Evolutionary conservation across 495 filamentous ascomycete genomes (phyloP).

Genomic region (Xylaria sp.): DNA sequence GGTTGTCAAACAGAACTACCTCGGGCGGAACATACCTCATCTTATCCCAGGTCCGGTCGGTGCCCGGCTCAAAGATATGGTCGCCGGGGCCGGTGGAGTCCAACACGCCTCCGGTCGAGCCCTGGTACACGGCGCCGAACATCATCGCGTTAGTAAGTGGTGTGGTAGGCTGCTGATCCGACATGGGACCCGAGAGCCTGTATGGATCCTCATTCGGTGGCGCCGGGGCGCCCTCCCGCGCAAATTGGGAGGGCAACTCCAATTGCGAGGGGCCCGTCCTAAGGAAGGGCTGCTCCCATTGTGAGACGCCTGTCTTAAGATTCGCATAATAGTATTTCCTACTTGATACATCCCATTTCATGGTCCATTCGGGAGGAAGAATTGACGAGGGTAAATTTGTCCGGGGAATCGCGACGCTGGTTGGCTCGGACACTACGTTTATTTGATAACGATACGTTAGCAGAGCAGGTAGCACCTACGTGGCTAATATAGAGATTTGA

Average conservation of each 20-base stretch:
- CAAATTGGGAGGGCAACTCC: slow-evolving; percentile 71
- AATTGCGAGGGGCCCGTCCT: slow-evolving; percentile 73
- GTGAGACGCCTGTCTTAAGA: slow-evolving; percentile 74
- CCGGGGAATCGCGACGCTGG: slow-evolving; percentile 44
- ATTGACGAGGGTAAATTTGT: too few relatives aligned
- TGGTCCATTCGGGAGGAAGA: slow-evolving; percentile 81
- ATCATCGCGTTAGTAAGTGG: slow-evolving; percentile 26
- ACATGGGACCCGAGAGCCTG: slow-evolving; percentile 46
- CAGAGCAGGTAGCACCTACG: background rate
- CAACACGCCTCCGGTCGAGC: slow-evolving; percentile 45
- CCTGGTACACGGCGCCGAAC: slow-evolving; percentile 54
- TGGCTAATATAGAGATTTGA: background rate
- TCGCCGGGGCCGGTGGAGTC: slow-evolving; percentile 37
- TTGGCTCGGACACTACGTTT: background rate
- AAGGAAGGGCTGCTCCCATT: slow-evolving; percentile 78
- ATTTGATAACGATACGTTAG: background rate
- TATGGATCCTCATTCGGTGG: slow-evolving; percentile 56
- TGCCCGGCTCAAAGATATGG: slow-evolving; percentile 43
- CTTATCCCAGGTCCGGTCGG: slow-evolving; percentile 52
- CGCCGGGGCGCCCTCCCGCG: slow-evolving; percentile 58
- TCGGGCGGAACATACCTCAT: slow-evolving; percentile 66
- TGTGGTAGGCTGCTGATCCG: background rate
- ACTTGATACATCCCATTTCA: slow-evolving; percentile 77
- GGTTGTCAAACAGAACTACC: slow-evolving; percentile 60
- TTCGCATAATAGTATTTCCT: slow-evolving; percentile 81